Conservation (phyloP, 257 asterid species). For the Henckelia pumila region DNA sequence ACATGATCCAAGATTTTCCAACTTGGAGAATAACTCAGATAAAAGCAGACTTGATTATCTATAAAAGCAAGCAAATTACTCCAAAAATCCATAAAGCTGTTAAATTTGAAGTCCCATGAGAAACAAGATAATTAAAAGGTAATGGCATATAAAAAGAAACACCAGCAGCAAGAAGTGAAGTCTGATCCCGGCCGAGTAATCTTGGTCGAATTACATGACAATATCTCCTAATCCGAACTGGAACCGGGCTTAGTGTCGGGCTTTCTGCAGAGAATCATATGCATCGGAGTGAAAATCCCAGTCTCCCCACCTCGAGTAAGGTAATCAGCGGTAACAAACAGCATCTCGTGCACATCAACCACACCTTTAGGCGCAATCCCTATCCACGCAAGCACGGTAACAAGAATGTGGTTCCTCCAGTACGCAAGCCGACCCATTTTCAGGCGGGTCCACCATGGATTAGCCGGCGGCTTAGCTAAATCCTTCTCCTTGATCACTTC, state of each 20-base stretch:
- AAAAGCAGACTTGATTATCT: neutral
- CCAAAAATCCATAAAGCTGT: constrained; percentile 22
- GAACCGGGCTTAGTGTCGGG: constrained; percentile 43
- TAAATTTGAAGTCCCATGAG: constrained; percentile 29
- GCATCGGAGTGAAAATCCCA: constrained; percentile 81
- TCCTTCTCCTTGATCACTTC: constrained; percentile 64
- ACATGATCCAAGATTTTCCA: constrained; percentile 17
- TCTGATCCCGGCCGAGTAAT: constrained; percentile 28
- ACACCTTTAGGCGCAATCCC: constrained; percentile 79
- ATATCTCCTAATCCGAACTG: constrained; percentile 13
- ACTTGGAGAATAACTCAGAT: constrained; percentile 19
- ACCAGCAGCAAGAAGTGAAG: constrained; percentile 29
- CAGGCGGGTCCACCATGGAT: constrained; percentile 81
- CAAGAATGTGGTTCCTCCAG: constrained; percentile 76
- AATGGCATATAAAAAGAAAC: constrained; percentile 17
- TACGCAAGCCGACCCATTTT: constrained; percentile 79
- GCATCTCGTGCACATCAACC: constrained; percentile 84
- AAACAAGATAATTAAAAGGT: constrained; percentile 25
- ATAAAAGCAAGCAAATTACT: constrained; percentile 18
- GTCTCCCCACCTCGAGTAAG: constrained; percentile 69
- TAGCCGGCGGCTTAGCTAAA: constrained; percentile 62
- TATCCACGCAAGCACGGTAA: constrained; percentile 54
- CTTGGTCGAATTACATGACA: constrained; percentile 21
- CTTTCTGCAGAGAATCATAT: constrained; percentile 82
- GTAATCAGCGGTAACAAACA: constrained; percentile 74